A percentile compares a stretch with the other conserved stretches of the same genome.
Conservation (phyloP, 306 rosid species). For the Dicorynia guianensis region DNA sequence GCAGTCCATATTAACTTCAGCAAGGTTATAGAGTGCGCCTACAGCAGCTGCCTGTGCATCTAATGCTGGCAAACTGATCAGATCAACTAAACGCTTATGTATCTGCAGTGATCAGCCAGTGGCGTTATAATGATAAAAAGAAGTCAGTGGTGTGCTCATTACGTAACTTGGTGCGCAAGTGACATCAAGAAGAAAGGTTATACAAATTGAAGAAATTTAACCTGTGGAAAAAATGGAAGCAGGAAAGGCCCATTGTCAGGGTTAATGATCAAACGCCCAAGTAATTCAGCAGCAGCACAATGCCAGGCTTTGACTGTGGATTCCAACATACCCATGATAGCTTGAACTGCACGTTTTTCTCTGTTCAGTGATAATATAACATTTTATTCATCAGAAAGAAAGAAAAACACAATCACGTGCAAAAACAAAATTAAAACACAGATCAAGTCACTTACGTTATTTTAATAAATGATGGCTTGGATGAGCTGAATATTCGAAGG, state of each 20-base stretch:
- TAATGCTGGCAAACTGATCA: constrained; percentile 81
- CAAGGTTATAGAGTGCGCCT: constrained; percentile 97
- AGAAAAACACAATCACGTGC: constrained; percentile 25
- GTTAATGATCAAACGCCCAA: constrained; percentile 93
- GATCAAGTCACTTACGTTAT: constrained; percentile 74
- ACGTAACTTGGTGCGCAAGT: neutral
- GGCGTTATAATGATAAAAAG: neutral
- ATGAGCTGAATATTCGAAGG: constrained; percentile 91
- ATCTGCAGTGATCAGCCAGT: constrained; percentile 59
- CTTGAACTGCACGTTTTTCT: constrained; percentile 90
- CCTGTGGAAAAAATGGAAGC: constrained; percentile 91
- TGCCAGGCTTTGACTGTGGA: constrained; percentile 93
- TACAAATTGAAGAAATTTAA: constrained; percentile 39
- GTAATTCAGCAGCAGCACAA: constrained; percentile 95
- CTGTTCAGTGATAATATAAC: constrained; percentile 47
- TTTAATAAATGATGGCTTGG: constrained; percentile 91
- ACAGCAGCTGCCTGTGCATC: constrained; percentile 98
- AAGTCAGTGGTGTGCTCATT: neutral
- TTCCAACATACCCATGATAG: constrained; percentile 91
- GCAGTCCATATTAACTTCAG: constrained; percentile 98
- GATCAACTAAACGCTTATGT: constrained; percentile 89
- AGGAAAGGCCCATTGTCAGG: constrained; percentile 94
- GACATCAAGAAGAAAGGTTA: constrained; percentile 18
- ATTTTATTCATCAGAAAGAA: constrained; percentile 37
- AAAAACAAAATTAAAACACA: neutral